Base-by-base conservation (phyloP, 306 rosid genomes). In the Rubus idaeus region DNA sequence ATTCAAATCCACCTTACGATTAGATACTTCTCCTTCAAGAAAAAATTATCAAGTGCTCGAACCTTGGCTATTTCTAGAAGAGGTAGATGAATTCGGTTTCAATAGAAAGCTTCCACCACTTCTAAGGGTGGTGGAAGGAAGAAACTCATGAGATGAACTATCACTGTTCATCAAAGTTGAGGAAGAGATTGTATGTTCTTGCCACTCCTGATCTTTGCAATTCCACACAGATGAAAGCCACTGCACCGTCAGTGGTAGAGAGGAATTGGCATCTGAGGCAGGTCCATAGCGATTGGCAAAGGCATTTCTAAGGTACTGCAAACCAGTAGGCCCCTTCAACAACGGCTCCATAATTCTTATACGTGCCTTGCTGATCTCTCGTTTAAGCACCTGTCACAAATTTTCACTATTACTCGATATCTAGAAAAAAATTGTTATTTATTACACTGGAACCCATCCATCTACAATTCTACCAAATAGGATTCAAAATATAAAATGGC, bases 351-450 rank as follows among this genome's bases (percentile, higher is more conserved):
- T 83, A 49, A 92, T 58, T 82, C 75, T 80, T 71, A 95, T 78
- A 12, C 97, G 95, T 50, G 99, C 97, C 88, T 84, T 88, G 86
- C 99, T 92, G 50, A 95, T 95, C 87, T 92, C 98, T 77, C 68
- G 89, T 83, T 90, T 95, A 30, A 95, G 96, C 73, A 83, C 85
- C 99, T 95, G 91, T 20, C 51, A 50, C 3, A 71, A 75, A 40
- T 80, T 30, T 18, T 65, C 71, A 68, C 72, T 55, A 53, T 85
- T 16, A 60, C 49, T 5, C 66, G 4, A 71, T 10, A 42, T 35
- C 8, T 8, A 4, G 44, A 20, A 42, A 1, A 30, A 30, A 10
- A 10, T 9, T 6, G 50, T 23, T 18, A 52, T 10, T 70, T 18
- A 52, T 37, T 8, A 46, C 42, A 35, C 4, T 51, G 0, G 3